A percentile compares a stretch with the other conserved stretches of the same genome.
These are phyloP conservation scores for Colletotrichum lini DNA, from an alignment of 2,329 filamentous ascomycete species.

Conservation along the genomic window DNA sequence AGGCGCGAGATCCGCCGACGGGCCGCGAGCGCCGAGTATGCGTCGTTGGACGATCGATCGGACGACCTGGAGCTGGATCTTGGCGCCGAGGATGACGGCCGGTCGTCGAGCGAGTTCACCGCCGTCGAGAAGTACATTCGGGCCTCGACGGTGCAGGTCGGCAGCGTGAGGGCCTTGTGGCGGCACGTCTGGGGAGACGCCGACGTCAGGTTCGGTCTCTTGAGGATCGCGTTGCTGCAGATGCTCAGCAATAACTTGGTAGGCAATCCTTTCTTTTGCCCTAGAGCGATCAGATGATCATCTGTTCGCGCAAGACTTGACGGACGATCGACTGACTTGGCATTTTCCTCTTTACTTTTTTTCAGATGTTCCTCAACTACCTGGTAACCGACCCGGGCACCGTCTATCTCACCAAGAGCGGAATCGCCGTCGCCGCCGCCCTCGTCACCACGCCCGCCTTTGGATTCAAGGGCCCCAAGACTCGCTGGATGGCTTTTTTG, in stretches of 20 bases:
- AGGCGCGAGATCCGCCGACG: conserved; percentile 44
- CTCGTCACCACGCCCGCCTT: conserved; percentile 47
- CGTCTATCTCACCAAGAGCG: conserved; percentile 49
- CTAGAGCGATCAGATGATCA: background rate
- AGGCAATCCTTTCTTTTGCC: background rate
- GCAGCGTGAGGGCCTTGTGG: conserved; percentile 33
- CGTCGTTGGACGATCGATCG: conserved; percentile 5
- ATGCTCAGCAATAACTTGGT: conserved; percentile 52
- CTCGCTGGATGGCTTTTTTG: conserved; percentile 51
- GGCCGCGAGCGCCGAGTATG: conserved; percentile 31
- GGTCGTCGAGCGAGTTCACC: conserved; percentile 2
- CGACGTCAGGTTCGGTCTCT: conserved; percentile 49
- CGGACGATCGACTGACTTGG: background rate
- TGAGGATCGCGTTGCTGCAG: conserved; percentile 50
- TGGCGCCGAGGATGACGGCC: conserved; percentile 12
- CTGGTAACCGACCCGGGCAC: conserved; percentile 51
- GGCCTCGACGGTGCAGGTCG: background rate
- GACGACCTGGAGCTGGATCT: conserved; percentile 38
- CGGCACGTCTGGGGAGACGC: conserved; percentile 42
- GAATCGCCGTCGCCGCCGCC: conserved; percentile 49
- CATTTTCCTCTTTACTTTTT: background rate
- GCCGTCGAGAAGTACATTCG: conserved; percentile 7
- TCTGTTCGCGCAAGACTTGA: background rate
- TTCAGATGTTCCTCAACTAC: conserved; percentile 49
- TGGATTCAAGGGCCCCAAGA: conserved; percentile 45